Percentiles rank a stretch among this genome's conserved stretches.
phyloP scores from a whole-genome alignment of 805 yeast species.

The Candida coleopterorum region DNA sequence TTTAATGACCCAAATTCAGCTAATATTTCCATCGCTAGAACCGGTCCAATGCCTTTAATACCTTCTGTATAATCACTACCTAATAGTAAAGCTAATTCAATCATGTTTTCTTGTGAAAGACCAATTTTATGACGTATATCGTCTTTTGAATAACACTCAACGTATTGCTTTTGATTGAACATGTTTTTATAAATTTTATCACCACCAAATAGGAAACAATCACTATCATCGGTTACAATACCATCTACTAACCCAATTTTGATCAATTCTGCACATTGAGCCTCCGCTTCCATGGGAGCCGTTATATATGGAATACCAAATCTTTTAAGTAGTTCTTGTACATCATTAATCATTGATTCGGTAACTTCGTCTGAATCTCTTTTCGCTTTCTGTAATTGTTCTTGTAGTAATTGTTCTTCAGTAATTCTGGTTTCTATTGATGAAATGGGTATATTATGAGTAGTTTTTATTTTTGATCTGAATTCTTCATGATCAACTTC shows the following conservation, averaged over 20 bases:
- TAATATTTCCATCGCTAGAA: constrained; percentile 80
- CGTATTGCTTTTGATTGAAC: constrained; percentile 90
- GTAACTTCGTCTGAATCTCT: constrained; percentile 93
- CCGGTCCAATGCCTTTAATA: constrained; percentile 90
- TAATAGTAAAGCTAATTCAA: constrained; percentile 74
- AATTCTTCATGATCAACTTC: constrained; percentile 68
- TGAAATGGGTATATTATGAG: constrained; percentile 15
- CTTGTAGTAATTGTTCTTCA: constrained; percentile 49
- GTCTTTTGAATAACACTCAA: constrained; percentile 68
- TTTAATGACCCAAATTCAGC: constrained; percentile 67
- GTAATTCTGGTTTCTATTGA: constrained; percentile 31
- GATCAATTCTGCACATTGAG: constrained; percentile 86
- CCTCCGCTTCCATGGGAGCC: constrained; percentile 99
- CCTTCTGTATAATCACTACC: constrained; percentile 98
- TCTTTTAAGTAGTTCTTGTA: constrained; percentile 77
- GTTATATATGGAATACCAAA: constrained; percentile 94
- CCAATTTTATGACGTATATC: constrained; percentile 65
- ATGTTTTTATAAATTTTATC: constrained; percentile 78
- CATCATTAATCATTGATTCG: constrained; percentile 77
- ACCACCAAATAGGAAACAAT: constrained; percentile 92
- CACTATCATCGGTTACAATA: constrained; percentile 94
- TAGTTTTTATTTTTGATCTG: constrained; percentile 27
- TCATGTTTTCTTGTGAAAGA: constrained; percentile 56
- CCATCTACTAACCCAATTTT: constrained; percentile 82
- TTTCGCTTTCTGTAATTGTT: constrained; percentile 59